Evolutionary conservation across 2,329 filamentous ascomycete species (phyloP), one percentile per base, ranked within the genome.

Genomic region (Cercospora nicotianae): DNA sequence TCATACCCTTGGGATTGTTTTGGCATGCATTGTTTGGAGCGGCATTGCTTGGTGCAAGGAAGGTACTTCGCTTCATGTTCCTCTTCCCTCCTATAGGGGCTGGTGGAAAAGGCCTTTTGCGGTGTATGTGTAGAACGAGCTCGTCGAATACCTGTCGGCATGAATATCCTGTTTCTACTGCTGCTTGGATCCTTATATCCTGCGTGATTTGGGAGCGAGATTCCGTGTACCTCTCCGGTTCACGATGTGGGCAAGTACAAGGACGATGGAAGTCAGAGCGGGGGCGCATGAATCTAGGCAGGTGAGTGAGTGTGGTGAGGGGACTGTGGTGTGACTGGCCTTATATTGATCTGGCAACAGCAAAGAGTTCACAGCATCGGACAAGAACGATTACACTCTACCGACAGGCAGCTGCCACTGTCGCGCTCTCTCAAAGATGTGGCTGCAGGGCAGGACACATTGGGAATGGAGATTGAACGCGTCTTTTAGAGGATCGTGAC

Each of bases 31-130:
- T 30, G 23, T 42, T 45, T 20, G 45, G 23, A 62, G 60, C 60
- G 60, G 60, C 60, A 62, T 62, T 62, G 60, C 60, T 18, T 31
- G 60, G 60, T 42, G 60, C 30, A 20, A 10, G 36, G 53, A n/a
- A 42, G 36, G 36, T 42, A n/a, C 36, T 42, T 42, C 36, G 36
- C 36, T 42, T 42, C 36, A 42, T 42, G 36, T 42, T 42, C 36
- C 16, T 42, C 36, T 42, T n/a, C 36, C 36, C 36, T 42, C 36
- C 16, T 42, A 42, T 42, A 42, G 36, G 36, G 36, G 36, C 36
- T 42, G 16, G 7, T 42, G 13, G 5, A 16, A 8, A 39, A 39
- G 36, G 36, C 36, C 7, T 42, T 42, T 42, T 42, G 36, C 16
- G 36, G 36, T 42, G 36, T 42, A 42, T 42, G 36, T n/a, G 16